Conservation (phyloP, 345 rosid genomes). For the Eucalyptus coolabah region DNA sequence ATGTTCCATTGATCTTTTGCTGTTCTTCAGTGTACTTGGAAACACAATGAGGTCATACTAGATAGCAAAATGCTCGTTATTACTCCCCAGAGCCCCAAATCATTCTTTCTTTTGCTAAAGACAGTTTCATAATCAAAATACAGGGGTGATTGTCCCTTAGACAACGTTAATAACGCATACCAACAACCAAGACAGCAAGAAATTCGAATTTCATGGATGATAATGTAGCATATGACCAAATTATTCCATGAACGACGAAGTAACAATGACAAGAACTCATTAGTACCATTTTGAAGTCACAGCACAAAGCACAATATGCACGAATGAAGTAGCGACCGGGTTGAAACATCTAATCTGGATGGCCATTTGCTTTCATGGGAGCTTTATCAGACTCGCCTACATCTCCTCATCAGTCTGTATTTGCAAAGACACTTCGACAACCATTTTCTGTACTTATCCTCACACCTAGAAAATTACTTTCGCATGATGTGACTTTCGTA, state of each 20-base stretch:
- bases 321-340: neutral
- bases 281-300: neutral
- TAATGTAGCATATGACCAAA: neutral
- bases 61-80: neutral
- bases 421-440: neutral
- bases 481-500: neutral
- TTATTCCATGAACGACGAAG: neutral
- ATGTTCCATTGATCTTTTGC: neutral
- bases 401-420: neutral
- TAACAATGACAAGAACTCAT: neutral
- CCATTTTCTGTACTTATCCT: neutral
- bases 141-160: neutral
- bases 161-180: neutral
- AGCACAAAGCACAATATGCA: neutral
- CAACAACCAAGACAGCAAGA: neutral
- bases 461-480: neutral
- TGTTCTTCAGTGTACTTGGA: neutral
- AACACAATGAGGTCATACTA: neutral
- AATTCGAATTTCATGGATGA: neutral
- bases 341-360: neutral
- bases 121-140: neutral
- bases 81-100: too few species aligned
- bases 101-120: neutral
- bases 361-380: neutral
- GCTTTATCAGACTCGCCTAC: neutral